A percentile compares a stretch with the other conserved stretches of the same genome.
These are phyloP conservation scores for Amanita rimosa DNA, from an alignment of 768 basidiomycete species.

Conservation along the genomic window DNA sequence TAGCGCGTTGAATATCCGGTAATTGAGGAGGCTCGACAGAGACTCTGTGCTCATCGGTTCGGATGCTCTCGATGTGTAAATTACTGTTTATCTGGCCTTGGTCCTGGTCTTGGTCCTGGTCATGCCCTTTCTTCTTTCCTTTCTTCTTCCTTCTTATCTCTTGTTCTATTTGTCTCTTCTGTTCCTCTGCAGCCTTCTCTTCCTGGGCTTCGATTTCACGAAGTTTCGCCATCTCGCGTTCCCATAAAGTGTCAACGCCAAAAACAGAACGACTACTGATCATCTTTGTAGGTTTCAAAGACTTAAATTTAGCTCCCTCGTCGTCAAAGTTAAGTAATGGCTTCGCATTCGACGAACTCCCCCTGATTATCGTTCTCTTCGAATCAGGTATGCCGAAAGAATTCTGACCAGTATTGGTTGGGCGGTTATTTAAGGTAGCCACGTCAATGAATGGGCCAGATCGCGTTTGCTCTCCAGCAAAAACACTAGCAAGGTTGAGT, in stretches of 20 bases:
- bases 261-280: slow-evolving; percentile 69
- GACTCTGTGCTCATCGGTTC: slow-evolving; percentile 15
- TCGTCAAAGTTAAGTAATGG: slow-evolving; percentile 62
- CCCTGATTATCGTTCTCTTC: slow-evolving; percentile 26
- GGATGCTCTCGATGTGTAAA: not conserved
- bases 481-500: slow-evolving; percentile 45
- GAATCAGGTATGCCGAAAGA: slow-evolving; percentile 30
- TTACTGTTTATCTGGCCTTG: slow-evolving; percentile 1
- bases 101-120: slow-evolving; percentile 9
- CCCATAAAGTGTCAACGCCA: slow-evolving; percentile 90
- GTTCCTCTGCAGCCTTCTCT: slow-evolving; percentile 29
- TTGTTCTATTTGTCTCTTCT: slow-evolving; percentile 32
- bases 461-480: slow-evolving; percentile 53
- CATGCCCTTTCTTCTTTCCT: slow-evolving; percentile 23
- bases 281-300: slow-evolving; percentile 17
- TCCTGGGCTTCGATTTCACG: slow-evolving; percentile 67
- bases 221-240: slow-evolving; percentile 75
- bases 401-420: slow-evolving; percentile 31
- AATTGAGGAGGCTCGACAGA: slow-evolving; percentile 31
- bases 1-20: slow-evolving; percentile 29
- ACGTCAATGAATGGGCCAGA: slow-evolving; percentile 64
- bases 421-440: slow-evolving; percentile 39
- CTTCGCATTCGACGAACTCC: slow-evolving; percentile 41
- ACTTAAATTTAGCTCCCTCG: slow-evolving; percentile 19
- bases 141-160: slow-evolving; percentile 40